phyloP scores from a whole-genome alignment of 495 filamentous ascomycete species.

The Sabuloglossum arenarium region DNA sequence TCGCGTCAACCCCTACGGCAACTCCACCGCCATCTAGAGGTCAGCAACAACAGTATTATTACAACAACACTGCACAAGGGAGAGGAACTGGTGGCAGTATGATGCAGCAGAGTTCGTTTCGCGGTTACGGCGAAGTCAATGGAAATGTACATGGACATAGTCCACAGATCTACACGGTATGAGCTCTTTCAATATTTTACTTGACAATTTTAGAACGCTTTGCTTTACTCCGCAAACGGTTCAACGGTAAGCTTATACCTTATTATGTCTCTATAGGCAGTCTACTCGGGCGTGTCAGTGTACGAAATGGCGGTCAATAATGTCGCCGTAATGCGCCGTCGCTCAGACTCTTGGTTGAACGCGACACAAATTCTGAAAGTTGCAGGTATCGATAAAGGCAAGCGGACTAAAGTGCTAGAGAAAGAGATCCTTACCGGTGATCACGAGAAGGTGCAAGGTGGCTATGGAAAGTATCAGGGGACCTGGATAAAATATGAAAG shows the following conservation, averaged over 20 bases:
- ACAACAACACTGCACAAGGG: not conserved
- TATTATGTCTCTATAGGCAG: constrained; percentile 36
- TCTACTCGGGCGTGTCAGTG: constrained; percentile 84
- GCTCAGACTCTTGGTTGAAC: constrained; percentile 81
- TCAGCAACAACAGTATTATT: constrained; percentile 1
- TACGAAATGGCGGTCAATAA: constrained; percentile 95
- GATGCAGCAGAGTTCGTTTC: constrained; percentile 21
- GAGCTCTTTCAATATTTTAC: constrained; percentile 7
- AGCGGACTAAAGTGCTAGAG: constrained; percentile 89
- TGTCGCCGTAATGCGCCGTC: constrained; percentile 83
- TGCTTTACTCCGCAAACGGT: constrained; percentile 6
- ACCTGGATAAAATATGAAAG: constrained; percentile 91
- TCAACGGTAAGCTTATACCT: not conserved
- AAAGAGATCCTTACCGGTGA: constrained; percentile 91
- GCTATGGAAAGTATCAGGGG: constrained; percentile 96
- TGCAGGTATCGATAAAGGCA: constrained; percentile 87
- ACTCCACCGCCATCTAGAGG: not conserved
- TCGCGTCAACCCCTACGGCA: not conserved
- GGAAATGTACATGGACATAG: constrained; percentile 25
- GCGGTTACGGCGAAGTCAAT: constrained; percentile 27
- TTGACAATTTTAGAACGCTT: not conserved
- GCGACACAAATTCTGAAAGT: constrained; percentile 93
- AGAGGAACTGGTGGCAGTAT: not conserved
- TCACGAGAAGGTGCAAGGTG: constrained; percentile 96
- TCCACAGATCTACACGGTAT: constrained; percentile 61